Base-by-base conservation (phyloP, 2,329 filamentous ascomycete genomes). In the Colletotrichum ledebouriae region DNA sequence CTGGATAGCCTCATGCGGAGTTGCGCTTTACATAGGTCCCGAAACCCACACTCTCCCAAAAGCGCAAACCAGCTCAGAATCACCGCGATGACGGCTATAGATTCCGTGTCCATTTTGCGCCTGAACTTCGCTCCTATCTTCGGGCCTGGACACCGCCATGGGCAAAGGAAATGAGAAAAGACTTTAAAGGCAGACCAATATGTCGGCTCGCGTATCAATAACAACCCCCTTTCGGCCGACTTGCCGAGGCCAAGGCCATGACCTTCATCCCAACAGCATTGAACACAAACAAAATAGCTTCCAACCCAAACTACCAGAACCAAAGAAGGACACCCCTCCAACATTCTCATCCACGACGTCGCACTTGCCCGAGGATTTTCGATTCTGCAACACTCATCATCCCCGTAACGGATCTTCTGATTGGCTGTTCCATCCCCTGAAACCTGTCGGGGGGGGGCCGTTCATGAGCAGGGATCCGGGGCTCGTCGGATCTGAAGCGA, bases 201-300 rank as follows among this genome's bases (percentile, higher is more conserved):
- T 52, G 64, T 67, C 52, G 44, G 44, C 33, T 34, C 29, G 29
- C 20, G 64, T 63, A 22, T 67, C 59, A 67, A 63, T 67, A 67
- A 11, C 37, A 46, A 3, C 17, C 17, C 5, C 12, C 2, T 47
- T 33, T 50, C 59, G 52, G 59, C 64, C 44, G 44, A n/a, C 7
- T 6, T 39, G 9, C 64, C 52, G 52, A 47, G 37, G 47, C 57
- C 57, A 61, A 39, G 33, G 11, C 49, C 39, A 17, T 17, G 15
- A 44, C n/a, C 25, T 9, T 41, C 10, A 11, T 3, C 2, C 37
- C 1, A 29, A 29, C 29, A 6, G 46, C n/a, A 4, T 5, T 11
- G 6, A n/a, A n/a, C 15, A n/a, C 22, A 22, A 5, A 7, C 49
- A 17, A 25, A 52, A 34, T 34, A 12, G 20, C 49, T 52, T 15